phyloP scores from a whole-genome alignment of 2,329 filamentous ascomycete species.

The Alternaria sp. region DNA sequence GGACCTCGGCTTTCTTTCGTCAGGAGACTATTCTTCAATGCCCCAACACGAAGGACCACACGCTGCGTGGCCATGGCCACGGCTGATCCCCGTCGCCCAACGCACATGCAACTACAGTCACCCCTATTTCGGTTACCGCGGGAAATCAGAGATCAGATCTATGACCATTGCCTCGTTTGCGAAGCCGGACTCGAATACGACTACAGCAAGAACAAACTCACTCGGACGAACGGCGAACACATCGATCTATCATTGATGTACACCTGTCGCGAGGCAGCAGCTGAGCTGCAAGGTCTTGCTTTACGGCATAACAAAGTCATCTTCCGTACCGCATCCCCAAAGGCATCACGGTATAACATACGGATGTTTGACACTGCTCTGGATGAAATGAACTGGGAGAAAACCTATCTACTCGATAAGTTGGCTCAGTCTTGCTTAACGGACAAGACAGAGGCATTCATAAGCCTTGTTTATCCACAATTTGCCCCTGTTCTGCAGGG shows the following conservation, averaged over 20 bases:
- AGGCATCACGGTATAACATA: too few relatives aligned
- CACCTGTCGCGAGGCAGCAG: not conserved
- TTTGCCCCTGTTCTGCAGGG: not conserved
- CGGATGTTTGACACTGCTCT: too few relatives aligned
- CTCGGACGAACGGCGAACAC: not conserved
- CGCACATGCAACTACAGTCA: not conserved
- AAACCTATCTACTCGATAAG: accelerated
- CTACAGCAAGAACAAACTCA: not conserved
- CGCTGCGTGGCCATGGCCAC: not conserved
- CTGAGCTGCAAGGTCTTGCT: not conserved
- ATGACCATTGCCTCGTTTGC: accelerated
- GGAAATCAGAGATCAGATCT: not conserved
- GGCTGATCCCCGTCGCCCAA: not conserved
- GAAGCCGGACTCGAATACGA: not conserved
- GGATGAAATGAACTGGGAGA: accelerated
- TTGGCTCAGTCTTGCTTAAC: not conserved
- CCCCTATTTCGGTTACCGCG: not conserved
- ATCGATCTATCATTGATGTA: not conserved
- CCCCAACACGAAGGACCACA: accelerated
- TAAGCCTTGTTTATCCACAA: not conserved
- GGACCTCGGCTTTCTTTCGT: too few relatives aligned
- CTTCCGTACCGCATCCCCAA: not conserved
- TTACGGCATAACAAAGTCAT: accelerated
- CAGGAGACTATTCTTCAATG: not conserved
- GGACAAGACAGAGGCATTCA: too few relatives aligned